phyloP scores from a whole-genome alignment of 805 yeast genomes.

The Ogataea corticis region DNA sequence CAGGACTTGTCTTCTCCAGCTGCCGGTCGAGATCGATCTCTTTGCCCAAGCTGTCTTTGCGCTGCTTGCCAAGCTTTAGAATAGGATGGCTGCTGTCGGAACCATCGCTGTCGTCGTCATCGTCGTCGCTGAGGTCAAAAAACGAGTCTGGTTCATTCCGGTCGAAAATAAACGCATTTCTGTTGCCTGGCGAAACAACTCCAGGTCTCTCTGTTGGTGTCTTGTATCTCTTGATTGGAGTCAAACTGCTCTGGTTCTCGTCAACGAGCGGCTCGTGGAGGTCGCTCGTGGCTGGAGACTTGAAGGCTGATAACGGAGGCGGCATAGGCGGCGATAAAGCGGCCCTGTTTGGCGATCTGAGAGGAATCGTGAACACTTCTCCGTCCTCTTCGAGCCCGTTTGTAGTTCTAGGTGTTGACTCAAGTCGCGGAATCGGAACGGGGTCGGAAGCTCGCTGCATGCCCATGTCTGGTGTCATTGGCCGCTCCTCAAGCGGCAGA shows the following conservation, averaged over 20 bases:
- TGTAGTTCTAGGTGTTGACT: not conserved
- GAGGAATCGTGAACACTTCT: constrained; percentile 29
- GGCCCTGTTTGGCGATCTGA: constrained; percentile 33
- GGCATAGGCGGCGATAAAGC: constrained; percentile 6
- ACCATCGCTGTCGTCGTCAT: constrained; percentile 3
- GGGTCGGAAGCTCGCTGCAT: not conserved
- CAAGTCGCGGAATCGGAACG: not conserved
- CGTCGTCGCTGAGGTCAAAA: constrained; percentile 22
- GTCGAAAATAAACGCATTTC: constrained; percentile 26
- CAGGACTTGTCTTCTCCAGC: constrained; percentile 9
- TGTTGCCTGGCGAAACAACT: constrained; percentile 19
- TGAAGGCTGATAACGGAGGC: constrained; percentile 14
- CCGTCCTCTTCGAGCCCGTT: constrained; percentile 18
- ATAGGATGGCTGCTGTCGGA: not conserved
- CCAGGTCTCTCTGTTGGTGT: constrained; percentile 14
- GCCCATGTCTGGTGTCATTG: not conserved
- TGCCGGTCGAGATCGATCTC: not conserved
- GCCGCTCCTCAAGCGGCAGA: not conserved
- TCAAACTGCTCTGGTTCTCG: constrained; percentile 7
- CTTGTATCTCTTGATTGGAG: constrained; percentile 10
- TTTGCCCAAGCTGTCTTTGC: not conserved
- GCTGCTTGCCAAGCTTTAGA: not conserved
- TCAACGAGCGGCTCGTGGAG: not conserved
- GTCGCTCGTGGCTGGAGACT: constrained; percentile 10
- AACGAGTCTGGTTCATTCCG: constrained; percentile 21